Conservation (phyloP, 1,284 basidiomycete genomes). For the Gomphus bonarii region DNA sequence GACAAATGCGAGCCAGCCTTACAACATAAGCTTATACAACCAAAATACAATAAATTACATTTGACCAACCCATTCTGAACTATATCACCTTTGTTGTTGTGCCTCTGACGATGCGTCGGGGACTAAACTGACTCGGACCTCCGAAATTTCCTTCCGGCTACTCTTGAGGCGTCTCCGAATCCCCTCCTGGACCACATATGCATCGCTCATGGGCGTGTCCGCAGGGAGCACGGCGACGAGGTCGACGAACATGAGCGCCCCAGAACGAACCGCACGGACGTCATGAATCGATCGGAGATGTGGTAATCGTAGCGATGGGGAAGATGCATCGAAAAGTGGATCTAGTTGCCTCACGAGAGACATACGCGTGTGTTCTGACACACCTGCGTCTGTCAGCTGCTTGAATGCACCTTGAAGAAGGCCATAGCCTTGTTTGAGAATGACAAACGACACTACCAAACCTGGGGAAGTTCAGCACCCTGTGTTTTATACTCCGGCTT, state of each 20-base stretch:
- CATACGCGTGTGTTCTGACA: slow-evolving; percentile 46
- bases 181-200: slow-evolving; percentile 48
- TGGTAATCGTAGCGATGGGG: slow-evolving; percentile 10
- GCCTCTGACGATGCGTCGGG: slow-evolving; percentile 24
- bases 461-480: slow-evolving; percentile 31
- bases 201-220: slow-evolving; percentile 46
- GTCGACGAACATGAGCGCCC: slow-evolving; percentile 67
- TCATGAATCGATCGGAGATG: slow-evolving; percentile 47
- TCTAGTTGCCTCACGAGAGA: slow-evolving; percentile 44
- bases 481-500: slow-evolving; percentile 1
- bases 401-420: slow-evolving; percentile 66
- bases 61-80: neutral
- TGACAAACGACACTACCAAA: slow-evolving; percentile 81
- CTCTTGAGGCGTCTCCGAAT: slow-evolving; percentile 53
- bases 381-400: slow-evolving; percentile 81
- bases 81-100: neutral
- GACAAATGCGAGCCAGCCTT: neutral
- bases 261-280: slow-evolving; percentile 69
- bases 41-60: neutral
- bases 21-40: neutral
- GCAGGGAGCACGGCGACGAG: slow-evolving; percentile 60
- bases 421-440: slow-evolving; percentile 74
- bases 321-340: slow-evolving; percentile 35
- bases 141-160: slow-evolving; percentile 62
- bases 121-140: slow-evolving; percentile 67